Conservation (phyloP, 306 rosid species). For the Prosopis cineraria region DNA sequence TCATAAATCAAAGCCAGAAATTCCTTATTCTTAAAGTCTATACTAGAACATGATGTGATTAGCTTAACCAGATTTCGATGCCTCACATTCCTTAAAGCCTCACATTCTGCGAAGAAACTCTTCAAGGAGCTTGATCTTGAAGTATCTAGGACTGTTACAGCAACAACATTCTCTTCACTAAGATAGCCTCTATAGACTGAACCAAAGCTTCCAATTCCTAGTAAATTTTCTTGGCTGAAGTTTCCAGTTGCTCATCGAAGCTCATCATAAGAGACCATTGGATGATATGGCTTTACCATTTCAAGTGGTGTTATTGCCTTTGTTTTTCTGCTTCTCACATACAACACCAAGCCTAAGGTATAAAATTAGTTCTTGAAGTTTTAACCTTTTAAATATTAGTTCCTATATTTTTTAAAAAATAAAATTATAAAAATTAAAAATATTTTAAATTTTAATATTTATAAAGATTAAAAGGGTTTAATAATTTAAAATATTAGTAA, state of each 20-base stretch:
- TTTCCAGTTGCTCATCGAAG: slow-evolving; percentile 62
- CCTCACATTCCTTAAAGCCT: slow-evolving; percentile 57
- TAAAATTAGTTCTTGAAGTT: too few relatives aligned
- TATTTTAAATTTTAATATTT: too few relatives aligned
- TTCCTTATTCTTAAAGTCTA: slow-evolving; percentile 59
- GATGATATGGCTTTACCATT: slow-evolving; percentile 38
- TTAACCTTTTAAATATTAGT: too few relatives aligned
- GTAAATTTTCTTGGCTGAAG: slow-evolving; percentile 50
- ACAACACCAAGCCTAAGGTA: slow-evolving; percentile 39
- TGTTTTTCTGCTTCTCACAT: slow-evolving; percentile 30
- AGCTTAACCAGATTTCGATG: slow-evolving; percentile 74
- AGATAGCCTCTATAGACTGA: slow-evolving; percentile 62
- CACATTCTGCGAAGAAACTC: slow-evolving; percentile 80
- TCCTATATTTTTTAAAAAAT: too few relatives aligned
- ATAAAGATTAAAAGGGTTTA: too few relatives aligned
- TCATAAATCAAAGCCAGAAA: slow-evolving; percentile 75
- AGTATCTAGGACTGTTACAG: slow-evolving; percentile 68
- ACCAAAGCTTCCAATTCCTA: slow-evolving; percentile 75
- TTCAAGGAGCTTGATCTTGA: slow-evolving; percentile 46
- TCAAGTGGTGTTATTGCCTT: slow-evolving; percentile 21
- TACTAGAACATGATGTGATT: slow-evolving; percentile 77
- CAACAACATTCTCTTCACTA: slow-evolving; percentile 40
- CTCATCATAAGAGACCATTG: slow-evolving; percentile 56
- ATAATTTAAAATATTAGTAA: too few relatives aligned
- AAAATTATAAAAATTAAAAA: too few relatives aligned